phyloP scores from a whole-genome alignment of 805 yeast species.

The Cyberlindnera samutprakarnensis region DNA sequence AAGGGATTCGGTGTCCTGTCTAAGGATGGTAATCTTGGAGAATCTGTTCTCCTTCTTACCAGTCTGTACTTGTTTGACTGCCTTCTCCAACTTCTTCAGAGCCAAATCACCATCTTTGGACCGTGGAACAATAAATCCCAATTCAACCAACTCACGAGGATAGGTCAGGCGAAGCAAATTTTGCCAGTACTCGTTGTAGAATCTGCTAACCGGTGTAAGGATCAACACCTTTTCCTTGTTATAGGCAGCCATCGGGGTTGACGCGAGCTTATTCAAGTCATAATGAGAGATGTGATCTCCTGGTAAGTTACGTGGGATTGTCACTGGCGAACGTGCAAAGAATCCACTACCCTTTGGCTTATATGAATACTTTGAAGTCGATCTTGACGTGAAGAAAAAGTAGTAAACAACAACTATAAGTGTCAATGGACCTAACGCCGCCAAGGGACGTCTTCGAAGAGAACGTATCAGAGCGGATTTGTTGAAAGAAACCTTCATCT shows the following conservation, averaged over 20 bases:
- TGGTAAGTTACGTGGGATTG: constrained; percentile 55
- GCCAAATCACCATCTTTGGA: constrained; percentile 76
- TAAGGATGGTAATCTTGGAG: constrained; percentile 75
- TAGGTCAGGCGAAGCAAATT: constrained; percentile 69
- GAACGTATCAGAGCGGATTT: constrained; percentile 35
- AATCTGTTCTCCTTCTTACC: constrained; percentile 59
- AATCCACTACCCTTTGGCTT: constrained; percentile 21
- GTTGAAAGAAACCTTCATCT: constrained; percentile 21
- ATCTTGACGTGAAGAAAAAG: constrained; percentile 30
- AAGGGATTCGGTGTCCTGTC: constrained; percentile 83
- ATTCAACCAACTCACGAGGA: constrained; percentile 77
- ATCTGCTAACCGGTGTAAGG: constrained; percentile 84
- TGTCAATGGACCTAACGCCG: constrained; percentile 39
- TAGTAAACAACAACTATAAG: constrained; percentile 34
- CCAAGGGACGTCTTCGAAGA: constrained; percentile 54
- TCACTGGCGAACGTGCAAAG: constrained; percentile 40
- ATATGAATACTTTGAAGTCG: constrained; percentile 20
- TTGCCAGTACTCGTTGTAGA: constrained; percentile 82
- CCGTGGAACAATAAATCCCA: constrained; percentile 90
- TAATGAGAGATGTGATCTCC: constrained; percentile 75
- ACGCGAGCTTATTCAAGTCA: constrained; percentile 71
- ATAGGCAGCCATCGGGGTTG: constrained; percentile 63
- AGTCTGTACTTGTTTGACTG: constrained; percentile 65
- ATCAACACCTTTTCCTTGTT: constrained; percentile 80
- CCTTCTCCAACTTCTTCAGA: constrained; percentile 61